Evolutionary conservation across 2,329 filamentous ascomycete species (phyloP), one percentile per base, ranked within the genome.

Genomic region (Aureobasidium sp.): DNA sequence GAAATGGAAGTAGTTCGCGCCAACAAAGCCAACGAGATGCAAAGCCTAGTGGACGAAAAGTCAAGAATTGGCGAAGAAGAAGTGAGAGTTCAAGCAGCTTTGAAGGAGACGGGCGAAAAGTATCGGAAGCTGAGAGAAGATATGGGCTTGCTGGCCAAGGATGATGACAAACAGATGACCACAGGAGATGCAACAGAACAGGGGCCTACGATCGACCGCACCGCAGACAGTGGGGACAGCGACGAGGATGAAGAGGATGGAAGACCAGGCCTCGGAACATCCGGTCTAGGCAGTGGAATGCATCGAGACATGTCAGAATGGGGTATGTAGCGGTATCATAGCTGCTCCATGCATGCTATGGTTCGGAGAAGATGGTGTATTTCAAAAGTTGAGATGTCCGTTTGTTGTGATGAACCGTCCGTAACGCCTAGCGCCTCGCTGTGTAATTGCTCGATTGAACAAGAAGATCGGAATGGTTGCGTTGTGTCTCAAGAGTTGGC

Each of bases 91-190:
- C 92, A 97, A 74, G 81, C 82, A 22, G 77, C 95, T 61, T 77
- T 97, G 58, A 87, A 91, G 71, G 87, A 94, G 72, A 90, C 91
- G 0, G 91, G 90, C 0, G 85, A 89, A 64, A 82, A 84, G 65
- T 90, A 88, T 70, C 81, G 87, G 68, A 80, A 78, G 60, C 69
- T 87, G 62, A 81, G 81, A 41, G 61, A 65, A 31, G 55, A 60
- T 11, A 52, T 63, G 53, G 52, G 53, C 7, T n/a, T 58, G 25
- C 36, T 34, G 25, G 15, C 2, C 25, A 25, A 60, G 29, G 31
- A 53, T 31, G 29, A 44, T 22, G 62, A 49, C 34, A 57, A 39
- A 27, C 61, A 59, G 29, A 36, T 63, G 6, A 44, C 42, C 29
- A 44, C 47, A n/a, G 51, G 12, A 1, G 25, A 58, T 42, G 27